These are phyloP conservation scores for Pseudopithomyces chartarum DNA, from an alignment of 2,329 filamentous ascomycete genomes.

Conservation along the genomic window DNA sequence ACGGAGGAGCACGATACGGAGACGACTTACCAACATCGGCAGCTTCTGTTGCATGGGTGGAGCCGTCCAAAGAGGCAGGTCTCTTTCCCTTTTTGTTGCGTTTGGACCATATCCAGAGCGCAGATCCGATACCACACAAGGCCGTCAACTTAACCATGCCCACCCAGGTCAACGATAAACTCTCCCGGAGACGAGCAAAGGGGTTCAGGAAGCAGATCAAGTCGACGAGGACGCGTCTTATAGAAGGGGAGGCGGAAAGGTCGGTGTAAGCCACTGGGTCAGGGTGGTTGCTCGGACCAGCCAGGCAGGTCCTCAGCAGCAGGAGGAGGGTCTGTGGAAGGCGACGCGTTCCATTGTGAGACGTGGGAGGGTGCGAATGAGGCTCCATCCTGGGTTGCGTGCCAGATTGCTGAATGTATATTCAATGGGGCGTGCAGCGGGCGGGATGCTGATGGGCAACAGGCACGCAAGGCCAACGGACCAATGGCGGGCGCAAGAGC, in stretches of 20 bases:
- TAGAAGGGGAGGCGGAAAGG: constrained; percentile 27
- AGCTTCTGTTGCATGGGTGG: constrained; percentile 26
- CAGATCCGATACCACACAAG: constrained; percentile 43
- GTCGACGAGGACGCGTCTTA: constrained; percentile 31
- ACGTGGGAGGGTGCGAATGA: constrained; percentile 38
- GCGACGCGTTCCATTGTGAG: constrained; percentile 40
- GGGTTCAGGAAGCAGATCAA: constrained; percentile 28
- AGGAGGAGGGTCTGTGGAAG: constrained; percentile 45
- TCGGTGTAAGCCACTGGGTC: constrained; percentile 32
- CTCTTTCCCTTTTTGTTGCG: constrained; percentile 21
- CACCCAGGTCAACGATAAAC: constrained; percentile 31
- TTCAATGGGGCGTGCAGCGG: constrained; percentile 32
- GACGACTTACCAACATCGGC: constrained; percentile 29
- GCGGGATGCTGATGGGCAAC: constrained; percentile 25
- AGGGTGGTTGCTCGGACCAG: constrained; percentile 27
- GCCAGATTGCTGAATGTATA: constrained; percentile 42
- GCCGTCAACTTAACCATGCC: constrained; percentile 47
- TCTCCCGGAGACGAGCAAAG: constrained; percentile 26
- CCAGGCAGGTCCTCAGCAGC: constrained; percentile 35
- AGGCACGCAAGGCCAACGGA: constrained; percentile 13
- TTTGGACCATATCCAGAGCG: constrained; percentile 40
- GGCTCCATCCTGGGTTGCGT: constrained; percentile 41
- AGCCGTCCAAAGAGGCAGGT: constrained; percentile 19
- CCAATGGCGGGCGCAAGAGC: constrained; percentile 37
- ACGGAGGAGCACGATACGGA: constrained; percentile 11